Evolutionary conservation across 2,329 filamentous ascomycete genomes (phyloP), one percentile per base, ranked within the genome.

Genomic region (Beauveria sp.): DNA sequence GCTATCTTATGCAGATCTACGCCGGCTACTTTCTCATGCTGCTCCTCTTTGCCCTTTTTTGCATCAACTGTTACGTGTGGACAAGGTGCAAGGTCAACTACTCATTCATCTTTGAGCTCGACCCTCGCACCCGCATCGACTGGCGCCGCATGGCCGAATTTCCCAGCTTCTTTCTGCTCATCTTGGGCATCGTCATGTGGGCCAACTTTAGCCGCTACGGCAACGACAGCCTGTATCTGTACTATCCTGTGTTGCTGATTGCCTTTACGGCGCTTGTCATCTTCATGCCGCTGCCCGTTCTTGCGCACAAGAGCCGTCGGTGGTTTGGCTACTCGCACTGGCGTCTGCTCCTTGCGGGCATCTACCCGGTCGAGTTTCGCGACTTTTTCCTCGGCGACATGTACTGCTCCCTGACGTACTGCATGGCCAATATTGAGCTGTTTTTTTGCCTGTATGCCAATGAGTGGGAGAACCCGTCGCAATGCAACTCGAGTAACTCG

Each of bases 381-480:
- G 95, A 99, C 74, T 98, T 99, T 76, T 98, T 97, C 74, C 82
- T 98, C 0, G 95, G 95, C 58, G 95, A 99, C 72, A 97, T 98
- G 81, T 96, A 96, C 74, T 98, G 93, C 74, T 98, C 95, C 3
- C 80, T 96, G 61, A 96, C 93, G 6, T 99, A 99, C 73, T 84
- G 88, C 18, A 90, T 91, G 74, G 88, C 90, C 63, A 97, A 98
- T 70, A 83, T 96, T 45, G 90, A 92, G 67, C 79, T 98, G 0
- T 97, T 98, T 77, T 97, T 96, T 73, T 99, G 95, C 71, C 79
- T 98, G 2, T 99, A 98, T 68, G 86, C 88, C n/a, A 81, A 86
- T 58, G 72, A 80, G 28, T 99, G 93, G 93, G 73, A 82, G 28
- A 77, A 90, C 26, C 90, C 91, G 0, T 66, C 77, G 0, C 83